Base-by-base conservation (phyloP, 148 eudicot genomes). In the Nepenthes mirabilis region DNA sequence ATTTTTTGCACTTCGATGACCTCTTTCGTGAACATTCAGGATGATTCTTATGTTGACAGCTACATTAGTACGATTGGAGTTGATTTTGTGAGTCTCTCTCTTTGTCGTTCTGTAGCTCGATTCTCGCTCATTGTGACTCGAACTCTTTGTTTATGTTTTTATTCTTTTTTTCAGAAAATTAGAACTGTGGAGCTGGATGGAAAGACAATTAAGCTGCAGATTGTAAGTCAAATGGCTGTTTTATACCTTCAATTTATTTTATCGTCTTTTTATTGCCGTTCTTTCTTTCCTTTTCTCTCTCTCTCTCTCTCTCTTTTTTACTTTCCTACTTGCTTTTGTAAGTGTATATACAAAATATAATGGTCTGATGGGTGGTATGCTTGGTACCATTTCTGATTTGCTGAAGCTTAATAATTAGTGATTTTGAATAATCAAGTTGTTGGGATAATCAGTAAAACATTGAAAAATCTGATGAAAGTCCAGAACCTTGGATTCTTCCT, bases 61-160 rank as follows among this genome's bases (percentile, higher is more conserved):
- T 88, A 88, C 80, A 88, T 84, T 43, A 88, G 95, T 75, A 88
- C 95, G 23, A 88, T 88, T 52, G 96, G 96, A 52, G 96, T 88
- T 70, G 96, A 88, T 77, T 88, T 88, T 58, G 96, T 88, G 60
- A 82, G 90, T 75, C 3, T 71, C 34, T 51, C 37, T 33, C 9
- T 54, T 11, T 23, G 23, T 23, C 23, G 23, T 47, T 7, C 55
- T 52, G 5, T 11, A 11, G 14, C 32, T 52, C 50, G 9, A 47
- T 47, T 7, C 12, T 8, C 50, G 50, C 12, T 47, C 10, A 7
- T 63, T 59, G 37, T 14, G 35, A 7, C 33, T 47, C 34, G 2
- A 11, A 34, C 6, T 33, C 11, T 48, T 2, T 52, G 45, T 43
- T 9, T 63, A 11, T 54, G 58, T 58, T 13, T 14, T 62, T 55